Evolutionary conservation across 345 rosid species (phyloP).

Genomic region (Lepidium didymum): DNA sequence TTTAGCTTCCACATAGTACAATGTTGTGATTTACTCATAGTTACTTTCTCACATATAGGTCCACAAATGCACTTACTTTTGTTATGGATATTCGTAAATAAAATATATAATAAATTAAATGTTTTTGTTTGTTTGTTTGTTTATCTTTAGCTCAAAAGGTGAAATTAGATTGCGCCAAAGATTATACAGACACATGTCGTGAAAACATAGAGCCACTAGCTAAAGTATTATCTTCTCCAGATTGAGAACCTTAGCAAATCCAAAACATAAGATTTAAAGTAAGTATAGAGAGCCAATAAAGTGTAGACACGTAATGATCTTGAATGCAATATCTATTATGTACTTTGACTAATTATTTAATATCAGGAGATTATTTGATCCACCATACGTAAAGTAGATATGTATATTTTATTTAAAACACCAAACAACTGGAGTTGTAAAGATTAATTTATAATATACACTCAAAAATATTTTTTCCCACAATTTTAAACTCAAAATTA

Average conservation of each 20-base stretch:
- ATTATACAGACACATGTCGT: constrained; percentile 4
- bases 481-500: too few relatives aligned
- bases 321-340: background rate
- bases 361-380: too few relatives aligned
- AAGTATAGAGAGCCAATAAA: background rate
- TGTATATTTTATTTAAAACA: too few relatives aligned
- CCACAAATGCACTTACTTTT: constrained; percentile 21
- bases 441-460: too few relatives aligned
- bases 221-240: background rate
- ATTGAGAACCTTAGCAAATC: constrained; percentile 2
- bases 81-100: background rate
- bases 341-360: too few relatives aligned
- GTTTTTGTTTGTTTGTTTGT: background rate
- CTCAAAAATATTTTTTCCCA: too few relatives aligned
- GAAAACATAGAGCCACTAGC: background rate
- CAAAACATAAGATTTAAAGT: background rate
- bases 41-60: constrained; percentile 2
- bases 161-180: background rate
- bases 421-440: too few relatives aligned
- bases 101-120: background rate
- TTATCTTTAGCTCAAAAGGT: background rate
- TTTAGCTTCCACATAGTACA: background rate
- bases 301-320: background rate
- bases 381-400: too few relatives aligned
- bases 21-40: background rate